phyloP scores from a whole-genome alignment of 768 basidiomycete genomes.

The Leccinum rimulosum region DNA sequence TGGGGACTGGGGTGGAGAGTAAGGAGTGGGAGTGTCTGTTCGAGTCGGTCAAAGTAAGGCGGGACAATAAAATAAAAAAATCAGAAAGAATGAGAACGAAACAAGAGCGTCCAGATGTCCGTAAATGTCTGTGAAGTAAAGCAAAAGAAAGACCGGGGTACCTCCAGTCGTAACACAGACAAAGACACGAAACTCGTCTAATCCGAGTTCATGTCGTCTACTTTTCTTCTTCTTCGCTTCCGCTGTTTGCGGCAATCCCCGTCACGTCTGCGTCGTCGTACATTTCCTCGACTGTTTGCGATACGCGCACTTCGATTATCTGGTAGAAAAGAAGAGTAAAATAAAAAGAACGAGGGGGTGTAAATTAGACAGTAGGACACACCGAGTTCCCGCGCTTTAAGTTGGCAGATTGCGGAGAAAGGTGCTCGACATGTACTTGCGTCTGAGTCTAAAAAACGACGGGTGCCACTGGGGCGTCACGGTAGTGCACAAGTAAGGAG shows the following conservation, averaged over 20 bases:
- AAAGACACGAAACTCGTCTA: neutral
- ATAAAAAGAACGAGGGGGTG: neutral
- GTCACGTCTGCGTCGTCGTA: slow-evolving; percentile 9
- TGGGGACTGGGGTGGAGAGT: neutral
- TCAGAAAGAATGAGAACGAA: neutral
- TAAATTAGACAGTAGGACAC: neutral
- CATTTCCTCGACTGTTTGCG: slow-evolving; percentile 17
- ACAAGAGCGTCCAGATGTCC: neutral
- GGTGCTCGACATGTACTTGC: neutral
- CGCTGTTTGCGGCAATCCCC: neutral
- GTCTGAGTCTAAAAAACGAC: neutral
- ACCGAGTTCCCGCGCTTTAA: slow-evolving; percentile 8
- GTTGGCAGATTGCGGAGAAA: neutral
- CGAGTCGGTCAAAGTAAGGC: neutral
- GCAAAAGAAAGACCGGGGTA: neutral
- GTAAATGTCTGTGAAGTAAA: neutral
- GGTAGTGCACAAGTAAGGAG: neutral
- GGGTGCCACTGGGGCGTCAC: neutral
- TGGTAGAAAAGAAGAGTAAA: neutral
- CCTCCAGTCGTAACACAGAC: neutral
- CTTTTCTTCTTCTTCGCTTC: slow-evolving; percentile 12
- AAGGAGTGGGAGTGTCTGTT: neutral
- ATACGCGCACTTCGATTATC: slow-evolving; percentile 18
- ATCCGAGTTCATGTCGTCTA: slow-evolving; percentile 15
- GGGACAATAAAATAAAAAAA: neutral